These are phyloP conservation scores for Chenopodium suecicum DNA, from an alignment of 148 eudicot species.

Conservation along the genomic window DNA sequence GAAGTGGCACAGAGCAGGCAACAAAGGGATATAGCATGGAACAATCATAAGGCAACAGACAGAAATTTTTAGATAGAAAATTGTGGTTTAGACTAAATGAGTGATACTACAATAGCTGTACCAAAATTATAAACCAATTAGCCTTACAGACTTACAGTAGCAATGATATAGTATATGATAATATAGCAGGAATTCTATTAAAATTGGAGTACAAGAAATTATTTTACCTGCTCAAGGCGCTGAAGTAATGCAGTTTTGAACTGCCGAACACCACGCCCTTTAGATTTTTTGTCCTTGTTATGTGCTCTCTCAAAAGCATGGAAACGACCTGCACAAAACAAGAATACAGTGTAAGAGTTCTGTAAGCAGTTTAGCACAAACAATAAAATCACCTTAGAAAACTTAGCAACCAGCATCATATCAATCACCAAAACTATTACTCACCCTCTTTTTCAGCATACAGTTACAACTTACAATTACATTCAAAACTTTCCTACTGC, in stretches of 20 bases:
- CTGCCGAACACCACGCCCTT: constrained; percentile 93
- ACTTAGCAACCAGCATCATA: not conserved
- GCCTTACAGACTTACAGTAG: not conserved
- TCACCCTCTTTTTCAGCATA: not conserved
- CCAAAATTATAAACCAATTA: not conserved
- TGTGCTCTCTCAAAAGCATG: constrained; percentile 96
- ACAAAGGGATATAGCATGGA: no score
- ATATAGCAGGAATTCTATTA: not conserved
- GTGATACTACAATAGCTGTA: not conserved
- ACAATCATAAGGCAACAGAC: no score
- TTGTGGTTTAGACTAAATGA: not conserved
- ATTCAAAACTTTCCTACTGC: not conserved
- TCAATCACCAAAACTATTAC: not conserved
- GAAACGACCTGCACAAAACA: constrained; percentile 68
- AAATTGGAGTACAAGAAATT: no score
- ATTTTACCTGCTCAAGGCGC: constrained; percentile 77
- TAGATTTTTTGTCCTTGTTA: constrained; percentile 82
- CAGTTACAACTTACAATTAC: not conserved
- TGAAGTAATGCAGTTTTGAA: constrained; percentile 95
- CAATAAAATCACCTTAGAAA: not conserved
- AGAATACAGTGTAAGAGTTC: not conserved
- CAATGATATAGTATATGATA: no score
- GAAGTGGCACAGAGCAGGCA: no score
- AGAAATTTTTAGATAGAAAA: no score
- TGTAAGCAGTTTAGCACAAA: not conserved